Conservation (phyloP, 2,329 filamentous ascomycete species). For the Botrytis fragariae region DNA sequence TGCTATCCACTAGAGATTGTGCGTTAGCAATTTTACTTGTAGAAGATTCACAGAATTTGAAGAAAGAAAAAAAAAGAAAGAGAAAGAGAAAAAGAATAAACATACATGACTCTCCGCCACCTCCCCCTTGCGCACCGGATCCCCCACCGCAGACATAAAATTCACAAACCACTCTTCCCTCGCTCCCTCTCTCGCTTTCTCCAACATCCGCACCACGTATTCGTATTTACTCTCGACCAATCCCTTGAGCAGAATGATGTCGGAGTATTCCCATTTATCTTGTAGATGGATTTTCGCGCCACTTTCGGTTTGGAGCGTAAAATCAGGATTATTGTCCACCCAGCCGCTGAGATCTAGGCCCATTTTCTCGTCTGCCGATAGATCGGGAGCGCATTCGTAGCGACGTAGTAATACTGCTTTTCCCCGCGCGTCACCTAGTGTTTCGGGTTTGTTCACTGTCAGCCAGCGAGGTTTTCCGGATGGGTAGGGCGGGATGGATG, state of each 20-base stretch:
- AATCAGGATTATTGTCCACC: slow-evolving; percentile 64
- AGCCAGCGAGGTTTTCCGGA: slow-evolving; percentile 54
- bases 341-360: slow-evolving; percentile 48
- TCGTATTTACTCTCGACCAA: slow-evolving; percentile 43
- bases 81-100: background rate
- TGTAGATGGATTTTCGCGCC: slow-evolving; percentile 44
- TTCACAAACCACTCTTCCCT: slow-evolving; percentile 42
- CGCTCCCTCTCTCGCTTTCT: slow-evolving; percentile 34
- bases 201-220: slow-evolving; percentile 42
- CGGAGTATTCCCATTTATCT: slow-evolving; percentile 47
- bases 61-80: background rate
- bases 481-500: slow-evolving; percentile 37
- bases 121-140: slow-evolving; percentile 39
- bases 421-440: slow-evolving; percentile 60
- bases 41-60: no score
- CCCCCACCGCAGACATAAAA: slow-evolving; percentile 46
- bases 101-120: slow-evolving; percentile 42
- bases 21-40: background rate
- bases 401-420: slow-evolving; percentile 67
- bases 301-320: slow-evolving; percentile 45
- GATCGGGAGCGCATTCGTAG: slow-evolving; percentile 50
- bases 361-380: slow-evolving; percentile 37
- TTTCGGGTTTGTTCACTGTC: slow-evolving; percentile 57
- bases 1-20: slow-evolving; percentile 40
- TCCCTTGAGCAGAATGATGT: slow-evolving; percentile 40